Evolutionary conservation across 139 green algal species (phyloP).

Genomic region (Auxenochlorella pyrenoidosa): DNA sequence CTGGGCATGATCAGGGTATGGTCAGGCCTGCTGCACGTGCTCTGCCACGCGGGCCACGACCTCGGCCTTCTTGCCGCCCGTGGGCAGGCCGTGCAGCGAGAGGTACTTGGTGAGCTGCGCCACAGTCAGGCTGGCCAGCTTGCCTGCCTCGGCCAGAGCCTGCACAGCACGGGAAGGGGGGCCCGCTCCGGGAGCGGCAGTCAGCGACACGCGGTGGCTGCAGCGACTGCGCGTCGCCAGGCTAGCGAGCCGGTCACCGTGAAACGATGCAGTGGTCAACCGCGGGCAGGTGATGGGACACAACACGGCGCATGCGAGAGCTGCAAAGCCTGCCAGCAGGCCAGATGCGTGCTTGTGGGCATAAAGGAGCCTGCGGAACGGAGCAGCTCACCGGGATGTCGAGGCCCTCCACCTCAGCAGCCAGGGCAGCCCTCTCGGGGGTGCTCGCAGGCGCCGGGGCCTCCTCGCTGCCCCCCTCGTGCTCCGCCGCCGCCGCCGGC

Average conservation of each 20-base stretch:
- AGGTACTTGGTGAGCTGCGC: conserved; percentile 29
- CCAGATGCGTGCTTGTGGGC: too few species aligned
- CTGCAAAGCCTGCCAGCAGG: not conserved
- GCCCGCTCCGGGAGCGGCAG: too few species aligned
- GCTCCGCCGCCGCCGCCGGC: not conserved
- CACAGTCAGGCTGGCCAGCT: conserved; percentile 29
- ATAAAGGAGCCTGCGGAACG: too few species aligned
- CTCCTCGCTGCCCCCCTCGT: not conserved
- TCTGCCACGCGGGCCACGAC: not conserved
- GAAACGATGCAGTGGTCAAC: too few species aligned
- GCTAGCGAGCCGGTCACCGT: too few species aligned
- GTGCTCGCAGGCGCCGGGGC: not conserved
- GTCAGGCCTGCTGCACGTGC: not conserved
- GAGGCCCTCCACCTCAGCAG: conserved; percentile 12
- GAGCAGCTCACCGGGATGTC: not conserved
- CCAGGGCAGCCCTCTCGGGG: not conserved
- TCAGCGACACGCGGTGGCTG: too few species aligned
- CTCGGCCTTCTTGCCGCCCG: conserved; percentile 1
- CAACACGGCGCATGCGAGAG: too few species aligned
- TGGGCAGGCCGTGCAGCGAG: conserved; percentile 14
- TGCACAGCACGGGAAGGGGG: not conserved
- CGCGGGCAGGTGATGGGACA: too few species aligned
- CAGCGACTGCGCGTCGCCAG: too few species aligned
- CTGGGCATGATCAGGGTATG: not conserved
- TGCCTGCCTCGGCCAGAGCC: not conserved